Evolutionary conservation across 257 asterid genomes (phyloP).

Genomic region (Solanum chiquidenum): DNA sequence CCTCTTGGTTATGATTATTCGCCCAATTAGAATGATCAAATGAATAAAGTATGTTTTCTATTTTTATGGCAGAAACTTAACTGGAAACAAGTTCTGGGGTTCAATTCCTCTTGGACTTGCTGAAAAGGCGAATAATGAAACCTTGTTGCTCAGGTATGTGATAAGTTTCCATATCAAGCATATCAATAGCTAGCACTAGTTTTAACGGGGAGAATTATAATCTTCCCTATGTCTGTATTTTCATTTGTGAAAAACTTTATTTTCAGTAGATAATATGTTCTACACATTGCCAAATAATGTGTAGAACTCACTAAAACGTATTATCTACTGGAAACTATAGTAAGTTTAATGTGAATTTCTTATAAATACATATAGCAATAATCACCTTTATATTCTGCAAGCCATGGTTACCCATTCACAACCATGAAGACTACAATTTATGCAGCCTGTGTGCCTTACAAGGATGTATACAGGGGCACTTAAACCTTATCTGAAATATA

Average conservation of each 20-base stretch:
- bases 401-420: neutral
- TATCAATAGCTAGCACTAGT: neutral
- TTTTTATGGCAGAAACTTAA: slow-evolving; percentile 11
- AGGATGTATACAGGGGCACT: neutral
- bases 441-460: neutral
- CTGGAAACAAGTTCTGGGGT: slow-evolving; percentile 25
- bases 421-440: neutral
- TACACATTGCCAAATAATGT: neutral
- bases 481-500: neutral
- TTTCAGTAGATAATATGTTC: neutral
- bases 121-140: slow-evolving; percentile 3
- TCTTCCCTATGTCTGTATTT: neutral
- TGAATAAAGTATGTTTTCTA: neutral
- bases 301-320: neutral
- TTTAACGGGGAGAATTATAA: neutral
- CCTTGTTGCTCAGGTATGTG: slow-evolving; percentile 17
- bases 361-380: neutral
- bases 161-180: neutral
- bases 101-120: slow-evolving; percentile 20
- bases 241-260: neutral
- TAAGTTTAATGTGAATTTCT: neutral
- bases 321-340: neutral
- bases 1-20: neutral
- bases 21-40: neutral
- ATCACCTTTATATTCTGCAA: neutral